Evolutionary conservation across 352 stramenopile species (phyloP), one percentile per base, ranked within the genome.

Genomic region (Phytophthora sp.): DNA sequence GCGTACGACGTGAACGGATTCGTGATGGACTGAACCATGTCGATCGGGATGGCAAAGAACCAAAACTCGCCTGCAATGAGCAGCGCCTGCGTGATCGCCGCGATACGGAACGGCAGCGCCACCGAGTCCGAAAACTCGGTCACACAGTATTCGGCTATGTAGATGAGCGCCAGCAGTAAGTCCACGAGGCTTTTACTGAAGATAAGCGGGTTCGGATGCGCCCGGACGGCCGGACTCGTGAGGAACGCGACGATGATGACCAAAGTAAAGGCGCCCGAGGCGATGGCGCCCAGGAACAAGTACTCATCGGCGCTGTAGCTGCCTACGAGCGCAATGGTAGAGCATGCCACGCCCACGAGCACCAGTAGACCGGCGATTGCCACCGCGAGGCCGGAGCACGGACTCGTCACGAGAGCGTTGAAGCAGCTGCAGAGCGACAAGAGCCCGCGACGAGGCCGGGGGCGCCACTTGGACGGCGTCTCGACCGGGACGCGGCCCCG

Each of bases 1-100:
- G 84, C 70, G 62, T 95, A 96, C 31, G 86, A 95, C 44, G 88
- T 94, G 67, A 96, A 96, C 11, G 88, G 88, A 65, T 96, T 96
- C 21, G 88, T 94, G 61, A 96, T 90, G 20, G 85, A 94, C 79
- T 96, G 87, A 38, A 94, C 80, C 71, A 96, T 88, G 62, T 96
- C 88, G 46, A 95, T 89, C 7, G 84, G 85, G 63, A 96, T 96
- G 18, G 87, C 87, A 52, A 93, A 94, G 77, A 94, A 96, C 88
- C 88, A 95, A 44, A 94, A 95, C 51, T 96, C 88, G 3, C 84
- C 84, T n/a, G 85, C 86, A 42, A 96, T 77, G 23, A 95, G 77
- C 57, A 95, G 63, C 31, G 81, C 84, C 64, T 95, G 83, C 2
- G 85, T 91, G 18, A 91, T 71, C 0, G 87, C 82, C 1, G 83